These are phyloP conservation scores for Byssothecium circinans DNA, from an alignment of 2,329 filamentous ascomycete species.

Conservation along the genomic window DNA sequence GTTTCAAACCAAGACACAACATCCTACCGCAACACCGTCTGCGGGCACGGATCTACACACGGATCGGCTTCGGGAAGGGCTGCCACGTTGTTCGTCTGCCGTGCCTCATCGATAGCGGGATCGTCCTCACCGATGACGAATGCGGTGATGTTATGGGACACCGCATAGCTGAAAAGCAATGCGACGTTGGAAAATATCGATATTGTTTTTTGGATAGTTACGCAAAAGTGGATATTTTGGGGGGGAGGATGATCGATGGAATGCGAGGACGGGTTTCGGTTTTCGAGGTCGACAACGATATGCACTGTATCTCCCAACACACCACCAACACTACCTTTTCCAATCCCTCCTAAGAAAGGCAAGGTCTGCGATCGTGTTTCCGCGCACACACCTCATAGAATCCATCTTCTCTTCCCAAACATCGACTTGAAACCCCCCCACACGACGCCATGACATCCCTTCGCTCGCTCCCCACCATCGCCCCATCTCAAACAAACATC, in stretches of 20 bases:
- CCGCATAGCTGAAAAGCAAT: background rate
- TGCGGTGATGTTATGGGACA: background rate
- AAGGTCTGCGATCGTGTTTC: too few relatives aligned
- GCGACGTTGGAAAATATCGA: background rate
- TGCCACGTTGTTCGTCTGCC: conserved; percentile 1
- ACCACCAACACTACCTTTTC: too few relatives aligned
- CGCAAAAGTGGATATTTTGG: too few relatives aligned
- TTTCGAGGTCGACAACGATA: too few relatives aligned
- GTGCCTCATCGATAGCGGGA: conserved; percentile 1
- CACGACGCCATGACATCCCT: background rate
- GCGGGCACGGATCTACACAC: background rate
- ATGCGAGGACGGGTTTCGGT: too few relatives aligned
- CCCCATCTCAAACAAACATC: background rate
- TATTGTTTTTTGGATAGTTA: background rate
- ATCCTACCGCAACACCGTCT: background rate
- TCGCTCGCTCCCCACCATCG: background rate
- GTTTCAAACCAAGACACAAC: background rate
- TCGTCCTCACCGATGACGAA: background rate
- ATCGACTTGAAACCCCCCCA: background rate
- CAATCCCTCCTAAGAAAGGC: too few relatives aligned
- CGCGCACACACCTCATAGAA: too few relatives aligned
- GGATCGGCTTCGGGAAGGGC: conserved; percentile 3
- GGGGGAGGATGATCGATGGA: too few relatives aligned
- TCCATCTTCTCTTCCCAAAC: too few relatives aligned
- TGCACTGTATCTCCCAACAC: too few relatives aligned